These are phyloP conservation scores for Pythium rhizo-oryzae DNA, from an alignment of 352 stramenopile genomes.

Conservation along the genomic window DNA sequence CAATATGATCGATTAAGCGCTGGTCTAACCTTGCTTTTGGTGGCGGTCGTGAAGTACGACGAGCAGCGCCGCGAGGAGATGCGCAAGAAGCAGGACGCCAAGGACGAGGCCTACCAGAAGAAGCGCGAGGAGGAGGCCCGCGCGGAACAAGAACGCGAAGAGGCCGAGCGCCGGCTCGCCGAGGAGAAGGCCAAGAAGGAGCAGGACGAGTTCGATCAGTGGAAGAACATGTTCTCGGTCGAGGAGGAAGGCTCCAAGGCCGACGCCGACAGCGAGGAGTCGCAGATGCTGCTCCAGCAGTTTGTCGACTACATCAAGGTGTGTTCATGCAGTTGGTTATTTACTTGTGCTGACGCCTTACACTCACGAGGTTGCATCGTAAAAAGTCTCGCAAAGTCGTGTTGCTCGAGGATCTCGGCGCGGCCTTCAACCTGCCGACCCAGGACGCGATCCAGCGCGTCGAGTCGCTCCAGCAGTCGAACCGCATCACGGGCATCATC, in stretches of 20 bases:
- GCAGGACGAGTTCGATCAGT: constrained; percentile 76
- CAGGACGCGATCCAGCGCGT: constrained; percentile 71
- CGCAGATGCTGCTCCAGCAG: constrained; percentile 60
- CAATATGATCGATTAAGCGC: neutral
- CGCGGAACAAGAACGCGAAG: constrained; percentile 47
- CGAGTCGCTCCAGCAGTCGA: constrained; percentile 49
- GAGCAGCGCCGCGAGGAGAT: constrained; percentile 66
- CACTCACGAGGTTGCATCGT: neutral
- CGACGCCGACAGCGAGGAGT: constrained; percentile 61
- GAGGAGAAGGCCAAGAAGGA: constrained; percentile 66
- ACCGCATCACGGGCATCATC: constrained; percentile 72
- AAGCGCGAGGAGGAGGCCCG: constrained; percentile 62
- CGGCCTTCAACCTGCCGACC: constrained; percentile 66
- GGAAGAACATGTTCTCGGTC: constrained; percentile 77
- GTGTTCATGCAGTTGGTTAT: neutral
- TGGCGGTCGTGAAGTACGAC: constrained; percentile 52
- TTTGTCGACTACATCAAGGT: constrained; percentile 80
- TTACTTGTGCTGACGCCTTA: too few relatives aligned
- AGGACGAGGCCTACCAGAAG: constrained; percentile 58
- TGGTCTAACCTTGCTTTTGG: neutral
- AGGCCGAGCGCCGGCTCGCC: constrained; percentile 43
- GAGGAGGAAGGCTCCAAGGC: constrained; percentile 64
- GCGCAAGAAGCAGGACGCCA: constrained; percentile 52
- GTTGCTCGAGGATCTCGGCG: constrained; percentile 70
- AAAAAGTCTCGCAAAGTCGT: constrained; percentile 68